Percentiles rank a stretch among this genome's conserved stretches.
These are phyloP conservation scores for Talaromyces verruculosus DNA, from an alignment of 2,329 filamentous ascomycete genomes.

Conservation along the genomic window DNA sequence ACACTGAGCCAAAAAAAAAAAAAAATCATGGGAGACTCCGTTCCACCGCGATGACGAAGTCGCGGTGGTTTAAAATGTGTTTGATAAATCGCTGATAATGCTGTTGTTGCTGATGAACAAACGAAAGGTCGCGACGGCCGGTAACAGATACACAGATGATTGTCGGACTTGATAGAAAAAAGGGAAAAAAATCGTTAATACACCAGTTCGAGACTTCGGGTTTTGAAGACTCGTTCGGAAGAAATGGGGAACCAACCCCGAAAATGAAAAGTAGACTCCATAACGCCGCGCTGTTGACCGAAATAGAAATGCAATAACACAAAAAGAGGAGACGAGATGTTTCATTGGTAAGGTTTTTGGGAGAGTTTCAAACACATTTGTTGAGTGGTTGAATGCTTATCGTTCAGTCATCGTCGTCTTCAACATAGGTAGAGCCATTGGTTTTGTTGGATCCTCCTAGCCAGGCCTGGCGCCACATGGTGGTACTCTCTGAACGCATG, in stretches of 20 bases:
- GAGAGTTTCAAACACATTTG: not conserved
- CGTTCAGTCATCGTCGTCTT: slow-evolving; percentile 33
- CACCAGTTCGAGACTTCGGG: not conserved
- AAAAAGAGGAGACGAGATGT: slow-evolving; percentile 18
- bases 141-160: not conserved
- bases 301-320: slow-evolving; percentile 7
- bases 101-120: slow-evolving; percentile 6
- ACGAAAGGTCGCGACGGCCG: not conserved
- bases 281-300: slow-evolving; percentile 21
- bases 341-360: not conserved
- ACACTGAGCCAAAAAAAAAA: not conserved
- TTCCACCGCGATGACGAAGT: not conserved
- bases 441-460: slow-evolving; percentile 34
- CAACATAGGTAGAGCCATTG: slow-evolving; percentile 26
- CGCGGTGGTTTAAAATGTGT: not conserved
- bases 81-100: slow-evolving; percentile 11
- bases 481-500: slow-evolving; percentile 43
- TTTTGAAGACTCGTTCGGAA: not conserved
- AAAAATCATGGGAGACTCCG: slow-evolving; percentile 12
- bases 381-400: not conserved
- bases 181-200: not conserved
- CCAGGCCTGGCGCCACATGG: slow-evolving; percentile 34
- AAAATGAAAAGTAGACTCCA: slow-evolving; percentile 15
- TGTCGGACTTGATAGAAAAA: not conserved
- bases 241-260: not conserved